Conservation (phyloP, 495 filamentous ascomycete genomes). For the Aspergillus nidulans region DNA sequence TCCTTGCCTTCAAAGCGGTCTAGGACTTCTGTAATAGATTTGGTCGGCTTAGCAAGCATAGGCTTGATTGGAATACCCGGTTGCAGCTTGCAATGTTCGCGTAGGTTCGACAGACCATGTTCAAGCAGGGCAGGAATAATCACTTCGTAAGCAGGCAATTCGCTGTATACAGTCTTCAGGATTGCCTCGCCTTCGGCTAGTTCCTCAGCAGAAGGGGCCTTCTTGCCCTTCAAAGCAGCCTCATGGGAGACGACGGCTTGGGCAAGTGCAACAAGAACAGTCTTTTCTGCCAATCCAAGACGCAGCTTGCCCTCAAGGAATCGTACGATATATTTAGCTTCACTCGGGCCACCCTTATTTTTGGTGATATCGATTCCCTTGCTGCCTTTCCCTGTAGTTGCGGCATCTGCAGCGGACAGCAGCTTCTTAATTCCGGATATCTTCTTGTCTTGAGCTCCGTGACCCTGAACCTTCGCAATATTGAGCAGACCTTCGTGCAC, state of each 20-base stretch:
- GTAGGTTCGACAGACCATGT: slow-evolving; percentile 76
- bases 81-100: slow-evolving; percentile 83
- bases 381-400: slow-evolving; percentile 58
- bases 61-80: slow-evolving; percentile 95
- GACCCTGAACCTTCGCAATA: slow-evolving; percentile 81
- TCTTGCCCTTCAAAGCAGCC: slow-evolving; percentile 57
- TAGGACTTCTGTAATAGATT: slow-evolving; percentile 96
- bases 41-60: slow-evolving; percentile 98
- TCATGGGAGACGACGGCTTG: slow-evolving; percentile 87
- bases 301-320: slow-evolving; percentile 92
- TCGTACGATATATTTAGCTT: slow-evolving; percentile 89
- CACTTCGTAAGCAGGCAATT: slow-evolving; percentile 91
- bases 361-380: slow-evolving; percentile 80
- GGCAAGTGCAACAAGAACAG: slow-evolving; percentile 79
- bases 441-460: slow-evolving; percentile 85
- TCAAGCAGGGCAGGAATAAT: slow-evolving; percentile 86
- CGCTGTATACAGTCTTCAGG: slow-evolving; percentile 88
- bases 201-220: slow-evolving; percentile 65
- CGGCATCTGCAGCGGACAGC: slow-evolving; percentile 76
- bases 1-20: slow-evolving; percentile 94
- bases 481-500: slow-evolving; percentile 85
- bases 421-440: slow-evolving; percentile 94
- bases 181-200: slow-evolving; percentile 77
- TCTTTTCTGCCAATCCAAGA: slow-evolving; percentile 88
- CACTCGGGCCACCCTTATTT: slow-evolving; percentile 89